Evolutionary conservation across 2,329 filamentous ascomycete genomes (phyloP).

Genomic region (Onygenales sp.): DNA sequence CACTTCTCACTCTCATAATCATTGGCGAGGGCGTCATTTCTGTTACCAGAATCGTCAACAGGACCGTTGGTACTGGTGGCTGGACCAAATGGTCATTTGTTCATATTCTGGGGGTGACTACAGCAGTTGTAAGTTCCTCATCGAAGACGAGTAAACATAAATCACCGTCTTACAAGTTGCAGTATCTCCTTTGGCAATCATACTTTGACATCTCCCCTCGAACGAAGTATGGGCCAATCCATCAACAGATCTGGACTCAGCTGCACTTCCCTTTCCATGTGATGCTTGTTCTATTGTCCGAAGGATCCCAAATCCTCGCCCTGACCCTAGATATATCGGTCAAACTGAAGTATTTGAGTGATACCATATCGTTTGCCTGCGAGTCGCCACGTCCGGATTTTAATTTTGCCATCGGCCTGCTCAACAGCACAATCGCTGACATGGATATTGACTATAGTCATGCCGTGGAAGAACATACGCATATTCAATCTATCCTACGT

Average conservation of each 20-base stretch:
- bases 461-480: conserved; percentile 21
- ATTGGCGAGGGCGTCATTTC: conserved; percentile 57
- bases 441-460: conserved; percentile 32
- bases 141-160: not conserved
- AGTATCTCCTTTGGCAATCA: conserved; percentile 53
- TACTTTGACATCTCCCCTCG: conserved; percentile 50
- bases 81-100: conserved; percentile 33
- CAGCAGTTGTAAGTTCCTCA: conserved; percentile 24
- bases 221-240: conserved; percentile 41
- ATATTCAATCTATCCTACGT: conserved; percentile 24
- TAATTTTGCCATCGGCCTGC: conserved; percentile 20
- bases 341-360: conserved; percentile 31
- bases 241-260: conserved; percentile 46
- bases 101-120: conserved; percentile 28
- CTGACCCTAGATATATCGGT: conserved; percentile 36
- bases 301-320: conserved; percentile 51
- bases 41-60: conserved; percentile 47
- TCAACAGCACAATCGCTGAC: conserved; percentile 28
- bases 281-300: conserved; percentile 53
- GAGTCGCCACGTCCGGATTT: conserved; percentile 23
- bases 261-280: conserved; percentile 56
- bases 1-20: conserved; percentile 55
- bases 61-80: conserved; percentile 32
- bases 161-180: not conserved
- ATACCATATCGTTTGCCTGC: conserved; percentile 31